Evolutionary conservation across 2,329 filamentous ascomycete species (phyloP).

Genomic region (Fusarium nodosum): DNA sequence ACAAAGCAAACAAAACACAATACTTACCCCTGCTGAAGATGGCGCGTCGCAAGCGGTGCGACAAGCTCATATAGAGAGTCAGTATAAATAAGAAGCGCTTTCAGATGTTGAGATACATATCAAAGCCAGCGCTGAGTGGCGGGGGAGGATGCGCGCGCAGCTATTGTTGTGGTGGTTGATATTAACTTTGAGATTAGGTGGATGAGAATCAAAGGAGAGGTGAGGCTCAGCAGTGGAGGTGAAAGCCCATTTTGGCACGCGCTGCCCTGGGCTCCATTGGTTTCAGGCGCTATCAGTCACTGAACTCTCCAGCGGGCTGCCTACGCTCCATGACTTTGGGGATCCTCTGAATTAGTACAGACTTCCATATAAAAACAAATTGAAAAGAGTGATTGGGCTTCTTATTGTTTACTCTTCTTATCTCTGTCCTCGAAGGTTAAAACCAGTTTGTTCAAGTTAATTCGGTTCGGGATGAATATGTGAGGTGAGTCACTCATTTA

Average conservation of each 20-base stretch:
- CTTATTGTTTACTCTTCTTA: background rate
- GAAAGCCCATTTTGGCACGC: conserved; percentile 26
- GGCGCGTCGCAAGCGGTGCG: conserved; percentile 32
- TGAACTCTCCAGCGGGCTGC: conserved; percentile 18
- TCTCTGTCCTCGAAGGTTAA: no score
- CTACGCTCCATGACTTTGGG: conserved; percentile 5
- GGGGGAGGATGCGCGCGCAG: conserved; percentile 24
- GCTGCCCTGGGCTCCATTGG: conserved; percentile 26
- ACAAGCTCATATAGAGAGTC: conserved; percentile 9
- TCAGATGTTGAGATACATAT: background rate
- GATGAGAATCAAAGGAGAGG: conserved; percentile 34
- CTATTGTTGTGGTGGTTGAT: conserved; percentile 18
- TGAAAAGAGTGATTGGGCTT: background rate
- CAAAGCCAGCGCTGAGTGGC: conserved; percentile 12
- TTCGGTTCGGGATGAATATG: background rate
- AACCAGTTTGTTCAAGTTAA: background rate
- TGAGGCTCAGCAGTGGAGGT: conserved; percentile 41
- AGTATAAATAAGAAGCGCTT: conserved; percentile 1
- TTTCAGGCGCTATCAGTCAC: conserved; percentile 41
- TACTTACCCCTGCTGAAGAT: conserved; percentile 39
- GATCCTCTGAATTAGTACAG: background rate
- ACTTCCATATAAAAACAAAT: background rate
- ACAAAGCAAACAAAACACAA: conserved; percentile 20
- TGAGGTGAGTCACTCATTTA: background rate
- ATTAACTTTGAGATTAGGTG: conserved; percentile 40